Evolutionary conservation across 208 protist genomes (phyloP), one percentile per base, ranked within the genome.

Genomic region (Crithidia acanthocephali): DNA sequence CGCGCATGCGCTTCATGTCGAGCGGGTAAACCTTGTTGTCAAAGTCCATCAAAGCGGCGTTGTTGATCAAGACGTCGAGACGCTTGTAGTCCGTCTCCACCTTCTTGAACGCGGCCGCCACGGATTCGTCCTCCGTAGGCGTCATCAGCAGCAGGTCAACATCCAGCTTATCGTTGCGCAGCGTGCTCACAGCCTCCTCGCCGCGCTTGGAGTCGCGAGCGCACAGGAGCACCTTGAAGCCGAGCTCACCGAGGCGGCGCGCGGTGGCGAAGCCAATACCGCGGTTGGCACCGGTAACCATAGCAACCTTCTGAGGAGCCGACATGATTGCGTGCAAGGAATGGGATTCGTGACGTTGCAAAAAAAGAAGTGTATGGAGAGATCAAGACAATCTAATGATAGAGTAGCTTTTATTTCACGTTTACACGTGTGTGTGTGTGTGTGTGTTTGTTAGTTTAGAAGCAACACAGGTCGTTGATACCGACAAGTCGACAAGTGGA

Each of bases 191-290:
- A 0, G 86, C 90, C 15, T 75, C 72, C 72, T 95, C 80, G 23
- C 84, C 87, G 4, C 80, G 63, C 27, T 74, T 74, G n/a, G 44
- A 48, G 59, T 86, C 80, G 28, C 92, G 86, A n/a, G 78, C 86
- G 52, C 86, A 88, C 30, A 98, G 50, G 20, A 96, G 74, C 11
- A 97, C 87, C 48, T 81, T 72, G 71, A 83, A 90, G 66, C 67
- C 91, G 69, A 87, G 67, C 69, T 91, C 84, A 55, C 68, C 86
- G 11, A 90, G 66, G 50, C 83, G 78, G 42, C 74, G 79, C 9
- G 87, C 90, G 10, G 84, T 93, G 42, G 87, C 83, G 30, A 91
- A 74, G 37, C 94, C 94, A 50, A 98, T 95, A 18, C 94, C 94
- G 44, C 87, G 84, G 74, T 94, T 95, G 22, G 70, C 89, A 44